Conservation (phyloP, 257 asterid species). For the Datura wrightii region DNA sequence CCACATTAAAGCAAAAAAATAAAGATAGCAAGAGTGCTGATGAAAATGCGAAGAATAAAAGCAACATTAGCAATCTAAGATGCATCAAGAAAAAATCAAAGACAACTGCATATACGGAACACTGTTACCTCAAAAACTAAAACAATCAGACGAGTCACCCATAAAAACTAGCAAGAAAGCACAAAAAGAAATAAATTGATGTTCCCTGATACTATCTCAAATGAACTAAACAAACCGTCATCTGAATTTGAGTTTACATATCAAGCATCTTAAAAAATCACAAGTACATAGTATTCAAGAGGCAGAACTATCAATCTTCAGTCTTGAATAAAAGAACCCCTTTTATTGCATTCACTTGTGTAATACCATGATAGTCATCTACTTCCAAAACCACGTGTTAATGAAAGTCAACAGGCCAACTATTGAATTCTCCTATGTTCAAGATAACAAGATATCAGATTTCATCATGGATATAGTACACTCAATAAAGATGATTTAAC, state of each 20-base stretch:
- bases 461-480: slow-evolving; percentile 43
- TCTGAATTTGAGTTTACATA: background rate
- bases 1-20: background rate
- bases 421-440: slow-evolving; percentile 36
- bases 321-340: slow-evolving; percentile 5
- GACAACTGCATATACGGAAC: background rate
- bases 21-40: background rate
- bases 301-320: slow-evolving; percentile 27
- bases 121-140: background rate
- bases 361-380: background rate
- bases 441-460: slow-evolving; percentile 33
- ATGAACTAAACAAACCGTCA: slow-evolving; percentile 6
- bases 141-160: background rate
- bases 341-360: slow-evolving; percentile 22
- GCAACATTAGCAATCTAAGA: background rate
- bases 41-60: background rate
- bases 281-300: slow-evolving; percentile 9
- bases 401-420: slow-evolving; percentile 33
- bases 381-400: slow-evolving; percentile 36
- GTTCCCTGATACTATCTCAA: background rate
- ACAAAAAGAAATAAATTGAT: background rate
- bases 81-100: background rate
- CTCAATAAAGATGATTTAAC: slow-evolving; percentile 53
- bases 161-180: slow-evolving; percentile 16
- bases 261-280: slow-evolving; percentile 6